Base-by-base conservation (phyloP, 768 basidiomycete genomes). In the Naganishia vishniacii region DNA sequence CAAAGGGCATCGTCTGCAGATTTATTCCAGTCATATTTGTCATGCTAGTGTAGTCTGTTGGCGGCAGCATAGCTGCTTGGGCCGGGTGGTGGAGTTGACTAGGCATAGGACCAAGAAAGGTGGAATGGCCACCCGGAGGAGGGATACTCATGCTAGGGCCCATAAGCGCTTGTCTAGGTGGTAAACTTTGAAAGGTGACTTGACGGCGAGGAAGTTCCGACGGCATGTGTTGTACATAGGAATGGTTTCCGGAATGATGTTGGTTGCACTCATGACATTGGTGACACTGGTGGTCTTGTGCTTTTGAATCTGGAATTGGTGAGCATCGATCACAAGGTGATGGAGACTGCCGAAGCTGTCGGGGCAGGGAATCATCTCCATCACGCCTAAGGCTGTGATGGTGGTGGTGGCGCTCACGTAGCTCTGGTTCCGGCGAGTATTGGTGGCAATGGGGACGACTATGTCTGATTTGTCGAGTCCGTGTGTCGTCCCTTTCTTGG, bases 21-120 rank as follows among this genome's bases (percentile, higher is more conserved):
- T 66, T 61, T 28, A 49, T 62, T 9, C 65, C 65, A 12, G 59
- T 45, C 29, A 66, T n/a, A 8, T 60, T 60, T 4, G 60, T 61
- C 28, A 66, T 53, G 11, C 59, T 62, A 4, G 65, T 62, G 28
- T 66, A 66, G 37, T 66, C 65, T 26, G 42, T 31, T 8, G 64
- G n/a, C 8, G 64, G 64, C 31, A 60, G 40, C 47, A 60, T 59
- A 18, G 46, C 13, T 16, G 25, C 42, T 15, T 60, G 42, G 2
- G 59, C 26, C 12, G 26, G 59, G 45, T 60, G 42, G n/a, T 37
- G 41, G 16, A 56, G 53, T 11, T 56, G 53, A 15, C 37, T 56
- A 15, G 53, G 53, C 4, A 56, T 16, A 1, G 53, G 53, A 6
- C 53, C 53, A 13, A 56, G 20, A 16, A 56, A 56, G 34, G 53